Evolutionary conservation across 208 protist genomes (phyloP).

Genomic region (Crithidia expoeki): DNA sequence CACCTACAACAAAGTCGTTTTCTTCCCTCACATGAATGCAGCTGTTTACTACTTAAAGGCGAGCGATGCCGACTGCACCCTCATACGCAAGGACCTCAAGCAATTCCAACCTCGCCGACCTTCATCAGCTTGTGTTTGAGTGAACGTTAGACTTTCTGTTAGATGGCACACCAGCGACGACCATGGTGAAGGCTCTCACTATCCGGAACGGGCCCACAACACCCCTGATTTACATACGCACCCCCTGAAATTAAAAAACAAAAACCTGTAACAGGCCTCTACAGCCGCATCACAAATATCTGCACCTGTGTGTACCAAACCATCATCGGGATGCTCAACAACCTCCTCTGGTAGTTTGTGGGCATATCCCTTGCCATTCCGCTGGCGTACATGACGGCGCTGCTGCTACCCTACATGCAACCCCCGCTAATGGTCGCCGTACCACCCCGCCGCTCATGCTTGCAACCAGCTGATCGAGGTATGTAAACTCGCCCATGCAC

Average conservation of each 20-base stretch:
- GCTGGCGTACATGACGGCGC: constrained; percentile 1
- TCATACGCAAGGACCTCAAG: constrained; percentile 37
- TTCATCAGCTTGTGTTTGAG: neutral
- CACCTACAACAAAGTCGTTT: neutral
- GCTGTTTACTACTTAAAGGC: constrained; percentile 12
- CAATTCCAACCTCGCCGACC: constrained; percentile 24
- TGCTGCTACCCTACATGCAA: neutral
- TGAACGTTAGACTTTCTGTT: constrained; percentile 12
- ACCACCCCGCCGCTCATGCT: neutral
- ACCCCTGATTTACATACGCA: constrained; percentile 10
- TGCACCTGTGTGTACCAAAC: neutral
- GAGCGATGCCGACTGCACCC: constrained; percentile 28
- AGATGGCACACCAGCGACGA: neutral
- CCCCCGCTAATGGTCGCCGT: neutral
- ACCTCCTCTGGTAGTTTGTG: constrained; percentile 4
- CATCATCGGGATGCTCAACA: neutral
- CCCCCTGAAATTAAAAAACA: too few relatives aligned
- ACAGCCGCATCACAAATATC: neutral
- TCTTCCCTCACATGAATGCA: neutral
- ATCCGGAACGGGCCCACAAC: neutral
- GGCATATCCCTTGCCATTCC: neutral
- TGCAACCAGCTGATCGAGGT: constrained; percentile 13
- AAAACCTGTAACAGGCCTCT: neutral
- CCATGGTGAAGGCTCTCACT: neutral
- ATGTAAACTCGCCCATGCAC: constrained; percentile 2